These are phyloP conservation scores for Cadophora luteo-olivacea DNA, from an alignment of 2,329 filamentous ascomycete species.

Conservation along the genomic window DNA sequence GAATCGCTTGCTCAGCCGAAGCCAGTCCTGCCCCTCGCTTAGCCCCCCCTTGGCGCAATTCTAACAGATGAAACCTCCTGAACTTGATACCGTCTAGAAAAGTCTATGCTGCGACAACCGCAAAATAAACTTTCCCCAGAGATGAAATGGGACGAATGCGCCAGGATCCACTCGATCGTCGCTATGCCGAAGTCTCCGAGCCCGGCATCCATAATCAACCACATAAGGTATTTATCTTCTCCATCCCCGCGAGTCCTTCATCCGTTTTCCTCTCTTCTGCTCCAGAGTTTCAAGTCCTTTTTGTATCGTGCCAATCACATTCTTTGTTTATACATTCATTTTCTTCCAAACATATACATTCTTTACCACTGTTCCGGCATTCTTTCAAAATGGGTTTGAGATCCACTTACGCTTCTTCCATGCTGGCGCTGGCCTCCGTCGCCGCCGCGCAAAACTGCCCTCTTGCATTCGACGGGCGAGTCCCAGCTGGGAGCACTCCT, in stretches of 20 bases:
- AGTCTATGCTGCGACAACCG: constrained; percentile 7
- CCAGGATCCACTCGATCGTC: constrained; percentile 1
- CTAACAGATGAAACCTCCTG: constrained; percentile 22
- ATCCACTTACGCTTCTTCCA: constrained; percentile 25
- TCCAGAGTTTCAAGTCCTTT: constrained; percentile 5
- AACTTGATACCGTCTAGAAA: constrained; percentile 13
- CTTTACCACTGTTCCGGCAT: background rate
- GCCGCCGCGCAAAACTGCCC: constrained; percentile 45
- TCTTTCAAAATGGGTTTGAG: constrained; percentile 24
- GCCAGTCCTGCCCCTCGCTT: constrained; percentile 8
- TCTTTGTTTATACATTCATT: constrained; percentile 12
- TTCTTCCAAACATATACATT: background rate
- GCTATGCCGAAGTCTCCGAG: background rate
- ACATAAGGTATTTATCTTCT: constrained; percentile 3
- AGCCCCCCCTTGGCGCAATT: constrained; percentile 15
- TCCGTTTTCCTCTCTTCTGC: background rate
- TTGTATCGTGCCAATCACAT: background rate
- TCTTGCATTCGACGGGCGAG: constrained; percentile 55
- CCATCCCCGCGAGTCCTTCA: background rate
- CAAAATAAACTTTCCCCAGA: constrained; percentile 24
- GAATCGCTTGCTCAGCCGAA: background rate
- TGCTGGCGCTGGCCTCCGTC: constrained; percentile 30
- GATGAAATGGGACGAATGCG: constrained; percentile 18
- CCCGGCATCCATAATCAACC: background rate
- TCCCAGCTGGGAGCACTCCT: constrained; percentile 48